phyloP scores from a whole-genome alignment of 1,284 basidiomycete genomes.

The Malassezia obtusa region DNA sequence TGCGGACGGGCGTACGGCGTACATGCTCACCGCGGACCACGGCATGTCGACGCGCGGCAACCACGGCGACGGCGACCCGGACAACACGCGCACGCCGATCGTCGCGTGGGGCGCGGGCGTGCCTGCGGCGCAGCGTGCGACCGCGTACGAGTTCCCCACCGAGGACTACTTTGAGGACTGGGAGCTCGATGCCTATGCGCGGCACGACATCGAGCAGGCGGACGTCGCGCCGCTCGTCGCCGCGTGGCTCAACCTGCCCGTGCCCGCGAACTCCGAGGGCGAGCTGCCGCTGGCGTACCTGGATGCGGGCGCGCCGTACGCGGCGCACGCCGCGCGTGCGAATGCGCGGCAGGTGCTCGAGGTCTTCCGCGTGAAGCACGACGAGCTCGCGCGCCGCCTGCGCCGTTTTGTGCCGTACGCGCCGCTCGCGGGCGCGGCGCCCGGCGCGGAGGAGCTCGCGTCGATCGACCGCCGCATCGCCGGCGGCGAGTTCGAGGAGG shows the following conservation, averaged over 20 bases:
- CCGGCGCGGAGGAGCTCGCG: conserved; percentile 46
- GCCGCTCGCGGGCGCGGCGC: conserved; percentile 28
- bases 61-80: conserved; percentile 79
- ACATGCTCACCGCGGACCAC: conserved; percentile 77
- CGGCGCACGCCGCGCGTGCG: conserved; percentile 58
- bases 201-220: conserved; percentile 64
- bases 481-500: conserved; percentile 52
- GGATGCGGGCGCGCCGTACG: conserved; percentile 48
- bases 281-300: conserved; percentile 45
- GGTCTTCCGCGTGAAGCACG: conserved; percentile 69
- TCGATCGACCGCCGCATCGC: conserved; percentile 48
- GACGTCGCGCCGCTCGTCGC: conserved; percentile 70
- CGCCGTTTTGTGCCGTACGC: conserved; percentile 25
- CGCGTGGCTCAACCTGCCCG: conserved; percentile 26
- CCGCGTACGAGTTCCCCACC: not conserved
- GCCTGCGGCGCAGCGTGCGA: conserved; percentile 14
- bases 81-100: conserved; percentile 75
- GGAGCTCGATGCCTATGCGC: conserved; percentile 23
- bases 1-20: conserved; percentile 58
- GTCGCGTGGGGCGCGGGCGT: conserved; percentile 71
- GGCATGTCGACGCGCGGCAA: conserved; percentile 83
- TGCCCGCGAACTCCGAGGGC: conserved; percentile 49
- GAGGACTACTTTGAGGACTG: conserved; percentile 35
- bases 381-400: conserved; percentile 39
- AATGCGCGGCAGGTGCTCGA: conserved; percentile 70